Conservation (phyloP, 768 basidiomycete species). For the Collybiopsis luxurians region DNA sequence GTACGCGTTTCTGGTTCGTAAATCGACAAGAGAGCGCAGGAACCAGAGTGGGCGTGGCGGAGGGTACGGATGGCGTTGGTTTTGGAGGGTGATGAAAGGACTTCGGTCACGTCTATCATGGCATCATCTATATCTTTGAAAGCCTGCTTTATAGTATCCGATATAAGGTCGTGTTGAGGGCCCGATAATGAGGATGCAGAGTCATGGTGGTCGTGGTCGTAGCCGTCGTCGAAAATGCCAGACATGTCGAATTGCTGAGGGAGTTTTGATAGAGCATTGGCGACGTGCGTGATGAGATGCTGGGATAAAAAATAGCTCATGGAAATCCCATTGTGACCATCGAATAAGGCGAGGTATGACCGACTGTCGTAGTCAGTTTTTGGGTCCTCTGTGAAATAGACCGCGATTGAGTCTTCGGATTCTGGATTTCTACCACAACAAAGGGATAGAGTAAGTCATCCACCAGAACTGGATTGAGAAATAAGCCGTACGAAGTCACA, state of each 20-base stretch:
- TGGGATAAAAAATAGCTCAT: conserved; percentile 30
- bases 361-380: neutral
- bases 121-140: conserved; percentile 39
- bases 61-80: conserved; percentile 26
- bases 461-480: neutral
- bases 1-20: conserved; percentile 37
- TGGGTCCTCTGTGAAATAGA: neutral
- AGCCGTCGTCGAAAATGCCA: conserved; percentile 2
- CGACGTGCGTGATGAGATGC: conserved; percentile 26
- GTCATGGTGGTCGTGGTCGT: conserved; percentile 10
- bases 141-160: conserved; percentile 31
- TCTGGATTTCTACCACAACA: neutral
- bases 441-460: neutral
- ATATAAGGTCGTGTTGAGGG: conserved; percentile 25
- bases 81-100: conserved; percentile 22
- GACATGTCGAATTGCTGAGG: conserved; percentile 6
- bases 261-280: conserved; percentile 22
- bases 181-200: conserved; percentile 21
- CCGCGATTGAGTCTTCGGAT: conserved; percentile 3
- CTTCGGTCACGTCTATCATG: conserved; percentile 32
- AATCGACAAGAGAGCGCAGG: conserved; percentile 43
- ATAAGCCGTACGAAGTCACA: neutral
- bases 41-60: conserved; percentile 32
- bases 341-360: neutral
- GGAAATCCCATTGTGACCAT: neutral